Conservation (phyloP, 2,329 filamentous ascomycete genomes). For the Neoarthrinium moseri region DNA sequence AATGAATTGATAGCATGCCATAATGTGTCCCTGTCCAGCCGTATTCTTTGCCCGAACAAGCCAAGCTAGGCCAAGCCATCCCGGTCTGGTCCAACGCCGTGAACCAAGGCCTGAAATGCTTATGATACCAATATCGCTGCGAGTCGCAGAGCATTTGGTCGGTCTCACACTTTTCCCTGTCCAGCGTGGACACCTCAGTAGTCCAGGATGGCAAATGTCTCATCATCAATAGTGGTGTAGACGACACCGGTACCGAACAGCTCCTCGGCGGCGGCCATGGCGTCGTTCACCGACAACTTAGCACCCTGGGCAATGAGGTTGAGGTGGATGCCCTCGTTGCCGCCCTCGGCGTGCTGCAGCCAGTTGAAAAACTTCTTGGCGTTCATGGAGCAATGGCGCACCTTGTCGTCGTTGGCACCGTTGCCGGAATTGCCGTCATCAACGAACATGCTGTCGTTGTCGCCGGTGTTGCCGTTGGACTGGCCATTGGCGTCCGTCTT, state of each 20-base stretch:
- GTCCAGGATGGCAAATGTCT: slow-evolving; percentile 86
- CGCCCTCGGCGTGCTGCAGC: slow-evolving; percentile 65
- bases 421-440: slow-evolving; percentile 43
- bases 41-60: background rate
- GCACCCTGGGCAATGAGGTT: slow-evolving; percentile 70
- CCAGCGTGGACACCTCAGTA: slow-evolving; percentile 36
- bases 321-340: slow-evolving; percentile 81
- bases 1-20: background rate
- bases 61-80: too few species aligned
- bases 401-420: slow-evolving; percentile 36
- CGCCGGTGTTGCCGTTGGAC: slow-evolving; percentile 32
- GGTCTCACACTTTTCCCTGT: background rate
- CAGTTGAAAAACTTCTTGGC: slow-evolving; percentile 72
- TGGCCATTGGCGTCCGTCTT: slow-evolving; percentile 34
- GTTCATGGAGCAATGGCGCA: slow-evolving; percentile 47
- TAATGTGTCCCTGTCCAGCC: too few species aligned
- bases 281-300: slow-evolving; percentile 66
- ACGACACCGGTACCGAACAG: slow-evolving; percentile 71
- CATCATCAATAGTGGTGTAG: slow-evolving; percentile 89
- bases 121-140: too few species aligned
- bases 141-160: too few species aligned
- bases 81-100: too few species aligned
- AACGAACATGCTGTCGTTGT: slow-evolving; percentile 55
- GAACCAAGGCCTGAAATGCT: too few species aligned
- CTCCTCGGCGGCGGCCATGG: slow-evolving; percentile 78